Evolutionary conservation across 225 moss, liverwort and hornwort species (phyloP), one percentile per base, ranked within the genome.

Genomic region (Physcomitrium patens): DNA sequence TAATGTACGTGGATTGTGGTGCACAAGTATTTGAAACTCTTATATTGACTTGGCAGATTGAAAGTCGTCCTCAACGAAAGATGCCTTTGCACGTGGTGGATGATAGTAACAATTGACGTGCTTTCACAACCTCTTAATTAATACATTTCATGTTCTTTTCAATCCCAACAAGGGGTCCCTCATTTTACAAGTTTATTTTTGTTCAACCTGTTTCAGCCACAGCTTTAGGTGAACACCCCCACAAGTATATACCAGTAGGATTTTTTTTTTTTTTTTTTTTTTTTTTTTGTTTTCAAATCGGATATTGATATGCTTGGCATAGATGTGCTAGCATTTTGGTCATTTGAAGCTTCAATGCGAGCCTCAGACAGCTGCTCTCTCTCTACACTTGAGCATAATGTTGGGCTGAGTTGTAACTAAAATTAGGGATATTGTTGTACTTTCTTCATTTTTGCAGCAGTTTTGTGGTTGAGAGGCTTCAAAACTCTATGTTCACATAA

Each of bases 21-120:
- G 67, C 59, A 47, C 61, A 52, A 60, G n/a, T 68, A 70, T 70
- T 59, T 78, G 24, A 71, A 42, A 10, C 45, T 48, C 31, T 37
- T 26, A 50, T 31, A 15, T 26, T 78, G 43, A 57, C 57, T 67
- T 80, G 13, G 44, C 81, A 89, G 96, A 96, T 96, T 84, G 96
- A 96, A 81, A 96, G 96, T 86, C 94, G 96, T 48, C 94, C 94
- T 63, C 94, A 94, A 85, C 88, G 94, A 85, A 89, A 94, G 72
- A 85, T 91, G 70, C 91, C 96, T 10, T 60, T 96, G 83, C 96
- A 92, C 1, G 94, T 94, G 62, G 92, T 94, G 67, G 94, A 97
- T 85, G 97, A 94, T 77, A 94, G 87, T 70, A 97, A 97, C 60
- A 94, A 90, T 76, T 94, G 94, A 63, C 84, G 78, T 80, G 92